These are phyloP conservation scores for Lolium multiflorum DNA, from an alignment of 176 grass and related monocot species.

Conservation along the genomic window DNA sequence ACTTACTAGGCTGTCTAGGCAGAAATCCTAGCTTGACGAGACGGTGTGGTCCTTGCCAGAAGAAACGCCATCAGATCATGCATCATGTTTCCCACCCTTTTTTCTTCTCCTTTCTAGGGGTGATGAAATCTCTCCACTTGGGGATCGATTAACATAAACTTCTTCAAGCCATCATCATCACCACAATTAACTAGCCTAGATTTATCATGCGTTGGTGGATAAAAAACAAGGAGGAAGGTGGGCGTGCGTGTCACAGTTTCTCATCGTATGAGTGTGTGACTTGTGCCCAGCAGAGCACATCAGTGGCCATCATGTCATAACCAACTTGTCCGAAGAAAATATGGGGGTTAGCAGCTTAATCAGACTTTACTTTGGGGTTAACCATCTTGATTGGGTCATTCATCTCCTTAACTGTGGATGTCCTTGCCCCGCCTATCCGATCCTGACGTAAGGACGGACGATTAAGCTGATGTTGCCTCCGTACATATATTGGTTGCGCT, in stretches of 20 bases:
- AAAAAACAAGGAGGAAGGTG: background rate
- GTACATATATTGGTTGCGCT: too few relatives aligned
- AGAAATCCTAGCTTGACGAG: constrained; percentile 30
- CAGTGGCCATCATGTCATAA: constrained; percentile 38
- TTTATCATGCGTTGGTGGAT: background rate
- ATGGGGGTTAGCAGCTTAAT: constrained; percentile 20
- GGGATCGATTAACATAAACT: background rate
- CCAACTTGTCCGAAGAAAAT: background rate
- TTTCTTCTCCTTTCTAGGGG: background rate
- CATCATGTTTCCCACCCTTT: background rate
- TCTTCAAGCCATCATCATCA: background rate
- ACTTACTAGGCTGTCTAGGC: too few relatives aligned
- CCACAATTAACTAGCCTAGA: background rate
- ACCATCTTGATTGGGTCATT: constrained; percentile 1
- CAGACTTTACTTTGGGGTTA: constrained; percentile 25
- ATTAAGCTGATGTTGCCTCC: too few relatives aligned
- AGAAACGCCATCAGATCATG: constrained; percentile 31
- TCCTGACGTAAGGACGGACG: too few relatives aligned
- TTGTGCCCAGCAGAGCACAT: constrained; percentile 7
- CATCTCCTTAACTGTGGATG: background rate
- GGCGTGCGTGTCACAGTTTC: background rate
- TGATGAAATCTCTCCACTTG: background rate
- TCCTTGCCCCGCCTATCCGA: too few relatives aligned
- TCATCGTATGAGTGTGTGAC: background rate
- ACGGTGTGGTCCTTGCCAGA: constrained; percentile 10